Base-by-base conservation (phyloP, 2,329 filamentous ascomycete species). In the Botrytis squamosa region DNA sequence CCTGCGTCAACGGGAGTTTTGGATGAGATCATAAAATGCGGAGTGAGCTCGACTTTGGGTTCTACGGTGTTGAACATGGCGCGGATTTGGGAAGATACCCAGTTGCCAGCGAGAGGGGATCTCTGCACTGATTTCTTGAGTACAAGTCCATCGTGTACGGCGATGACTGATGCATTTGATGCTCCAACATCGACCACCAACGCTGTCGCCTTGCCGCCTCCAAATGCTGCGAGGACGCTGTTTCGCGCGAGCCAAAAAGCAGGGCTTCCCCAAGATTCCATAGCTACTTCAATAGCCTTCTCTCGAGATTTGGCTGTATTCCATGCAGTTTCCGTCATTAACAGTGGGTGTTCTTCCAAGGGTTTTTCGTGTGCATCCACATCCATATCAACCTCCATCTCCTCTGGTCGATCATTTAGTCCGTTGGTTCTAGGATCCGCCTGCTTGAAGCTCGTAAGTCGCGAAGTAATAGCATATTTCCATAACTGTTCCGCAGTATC, bases 241-340 rank as follows among this genome's bases (percentile, higher is more conserved):
- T 91, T 97, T 80, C 93, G 91, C 76, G 93, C 93, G 75, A 98
- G 86, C 88, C 95, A 99, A 83, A 98, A 98, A 8, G 96, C 96
- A 29, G 96, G 96, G 73, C 92, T 92, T 42, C 94, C 95, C 94
- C 96, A 99, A 81, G 90, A 93, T 86, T 99, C 96, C 91, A 99
- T 98, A 74, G 94, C 94, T 76, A 98, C 90, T 85, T 99, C 96
- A 80, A 98, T 95, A 59, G 92, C 91, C 88, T 96, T 97, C 85
- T 99, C 96, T 75, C 97, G 88, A 75, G 92, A 90, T 85, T 98
- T 98, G 62, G 89, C 84, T 40, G 90, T 88, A 83, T 97, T 98
- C 95, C 95, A 98, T 18, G 93, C 92, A 22, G 95, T 93, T 84
- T 99, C 96, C 0, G 94, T 97, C 89, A 99, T 92, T 74, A 99